Conservation (phyloP, 2,329 filamentous ascomycete genomes). For the Onygenales sp. region DNA sequence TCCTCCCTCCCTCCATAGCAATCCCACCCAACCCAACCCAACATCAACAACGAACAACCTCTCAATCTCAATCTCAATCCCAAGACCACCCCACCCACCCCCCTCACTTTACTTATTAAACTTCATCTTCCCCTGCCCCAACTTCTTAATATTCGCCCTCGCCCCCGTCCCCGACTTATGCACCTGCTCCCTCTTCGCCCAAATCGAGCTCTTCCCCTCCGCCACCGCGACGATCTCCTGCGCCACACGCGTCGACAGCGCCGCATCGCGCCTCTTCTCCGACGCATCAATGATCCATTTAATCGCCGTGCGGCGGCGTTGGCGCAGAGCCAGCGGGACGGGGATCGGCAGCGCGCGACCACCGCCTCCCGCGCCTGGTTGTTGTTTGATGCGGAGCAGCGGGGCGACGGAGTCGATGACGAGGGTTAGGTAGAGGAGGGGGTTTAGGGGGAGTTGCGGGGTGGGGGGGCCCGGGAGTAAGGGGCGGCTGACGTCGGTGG, state of each 20-base stretch:
- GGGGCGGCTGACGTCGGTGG: slow-evolving; percentile 55
- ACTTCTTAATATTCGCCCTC: slow-evolving; percentile 55
- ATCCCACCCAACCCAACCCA: too few species aligned
- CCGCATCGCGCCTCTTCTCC: slow-evolving; percentile 63
- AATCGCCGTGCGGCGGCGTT: slow-evolving; percentile 69
- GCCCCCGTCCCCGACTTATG: slow-evolving; percentile 75
- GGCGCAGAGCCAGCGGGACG: slow-evolving; percentile 61
- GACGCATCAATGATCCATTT: slow-evolving; percentile 84
- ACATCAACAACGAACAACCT: background rate
- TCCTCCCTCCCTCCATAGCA: too few species aligned
- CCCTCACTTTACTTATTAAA: background rate
- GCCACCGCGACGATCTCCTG: slow-evolving; percentile 81
- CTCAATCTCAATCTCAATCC: background rate
- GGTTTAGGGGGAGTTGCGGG: slow-evolving; percentile 75
- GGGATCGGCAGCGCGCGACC: slow-evolving; percentile 77
- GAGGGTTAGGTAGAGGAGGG: slow-evolving; percentile 77
- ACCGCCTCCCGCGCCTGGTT: slow-evolving; percentile 74
- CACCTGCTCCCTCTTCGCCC: slow-evolving; percentile 68
- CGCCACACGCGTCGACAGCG: slow-evolving; percentile 69
- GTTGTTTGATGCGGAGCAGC: slow-evolving; percentile 66
- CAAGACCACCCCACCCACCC: background rate
- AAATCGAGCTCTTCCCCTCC: slow-evolving; percentile 73
- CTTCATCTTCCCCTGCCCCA: slow-evolving; percentile 1
- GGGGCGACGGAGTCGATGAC: slow-evolving; percentile 91
- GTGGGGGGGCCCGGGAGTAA: slow-evolving; percentile 62